phyloP scores from a whole-genome alignment of 2,329 filamentous ascomycete genomes.

The Ceratocystis alfenasii region DNA sequence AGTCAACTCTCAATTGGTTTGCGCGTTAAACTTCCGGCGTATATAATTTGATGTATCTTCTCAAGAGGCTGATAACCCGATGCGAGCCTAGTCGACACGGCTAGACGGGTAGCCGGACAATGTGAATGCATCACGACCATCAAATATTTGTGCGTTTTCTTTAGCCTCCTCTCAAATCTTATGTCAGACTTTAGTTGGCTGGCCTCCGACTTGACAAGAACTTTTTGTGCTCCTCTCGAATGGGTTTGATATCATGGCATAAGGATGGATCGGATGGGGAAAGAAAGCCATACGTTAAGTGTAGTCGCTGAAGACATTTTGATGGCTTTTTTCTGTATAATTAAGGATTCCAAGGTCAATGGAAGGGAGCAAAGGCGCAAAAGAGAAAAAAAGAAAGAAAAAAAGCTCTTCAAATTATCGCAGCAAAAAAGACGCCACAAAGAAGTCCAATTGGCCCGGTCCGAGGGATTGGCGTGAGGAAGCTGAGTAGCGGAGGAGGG shows the following conservation, averaged over 20 bases:
- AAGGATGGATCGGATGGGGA: not conserved
- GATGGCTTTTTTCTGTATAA: constrained; percentile 13
- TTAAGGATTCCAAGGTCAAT: not conserved
- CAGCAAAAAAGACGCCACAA: constrained; percentile 19
- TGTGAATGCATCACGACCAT: not conserved
- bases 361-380: constrained; percentile 13
- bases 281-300: constrained; percentile 17
- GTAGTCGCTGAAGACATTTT: constrained; percentile 21
- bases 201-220: not conserved
- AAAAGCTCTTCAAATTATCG: constrained; percentile 9
- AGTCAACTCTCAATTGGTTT: not conserved
- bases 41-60: not conserved
- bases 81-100: not conserved
- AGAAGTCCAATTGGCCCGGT: constrained; percentile 22
- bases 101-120: not conserved
- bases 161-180: not conserved
- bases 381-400: constrained; percentile 9
- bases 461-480: constrained; percentile 16
- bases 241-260: not conserved
- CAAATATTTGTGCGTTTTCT: not conserved
- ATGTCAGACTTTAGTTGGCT: not conserved
- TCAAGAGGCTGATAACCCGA: not conserved
- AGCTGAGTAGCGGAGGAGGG: constrained; percentile 8
- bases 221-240: too few species aligned
- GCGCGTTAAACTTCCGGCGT: not conserved